phyloP scores from a whole-genome alignment of 768 basidiomycete genomes.

The Xerocomellus chrysenteron region DNA sequence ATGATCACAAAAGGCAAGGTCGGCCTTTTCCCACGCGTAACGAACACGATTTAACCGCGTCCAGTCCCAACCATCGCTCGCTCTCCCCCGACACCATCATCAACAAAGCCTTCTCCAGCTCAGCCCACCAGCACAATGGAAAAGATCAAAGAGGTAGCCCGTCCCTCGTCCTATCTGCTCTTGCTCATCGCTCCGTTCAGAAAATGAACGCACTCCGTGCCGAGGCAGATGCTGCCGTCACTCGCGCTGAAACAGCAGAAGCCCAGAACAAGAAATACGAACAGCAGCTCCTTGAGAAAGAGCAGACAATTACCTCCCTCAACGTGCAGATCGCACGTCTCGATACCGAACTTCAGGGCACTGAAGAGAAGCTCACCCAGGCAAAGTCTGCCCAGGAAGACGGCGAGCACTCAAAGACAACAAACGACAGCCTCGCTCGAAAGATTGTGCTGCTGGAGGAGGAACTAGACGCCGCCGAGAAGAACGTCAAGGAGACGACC shows the following conservation, averaged over 20 bases:
- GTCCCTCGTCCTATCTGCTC: not conserved
- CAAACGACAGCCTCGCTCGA: constrained; percentile 69
- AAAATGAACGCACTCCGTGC: constrained; percentile 74
- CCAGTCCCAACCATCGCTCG: constrained; percentile 19
- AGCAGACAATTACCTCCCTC: constrained; percentile 84
- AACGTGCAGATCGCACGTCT: constrained; percentile 63
- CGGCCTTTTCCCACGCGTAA: constrained; percentile 35
- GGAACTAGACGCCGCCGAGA: constrained; percentile 93
- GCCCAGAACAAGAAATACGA: constrained; percentile 75
- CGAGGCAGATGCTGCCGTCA: constrained; percentile 80
- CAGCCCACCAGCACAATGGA: constrained; percentile 38
- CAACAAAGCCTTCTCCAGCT: not conserved
- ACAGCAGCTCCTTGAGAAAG: constrained; percentile 72
- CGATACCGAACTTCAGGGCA: constrained; percentile 68
- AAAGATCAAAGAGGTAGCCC: constrained; percentile 45
- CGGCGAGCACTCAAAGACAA: constrained; percentile 65
- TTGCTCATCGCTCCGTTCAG: constrained; percentile 35
- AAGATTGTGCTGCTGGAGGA: constrained; percentile 94
- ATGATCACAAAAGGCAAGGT: constrained; percentile 37
- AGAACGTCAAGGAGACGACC: constrained; percentile 93
- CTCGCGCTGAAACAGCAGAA: constrained; percentile 88
- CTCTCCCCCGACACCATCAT: constrained; percentile 4
- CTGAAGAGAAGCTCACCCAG: constrained; percentile 63
- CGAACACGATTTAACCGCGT: constrained; percentile 19
- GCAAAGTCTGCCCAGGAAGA: constrained; percentile 66